phyloP scores from a whole-genome alignment of 106 monocot genomes.

The Platanthera guangdongensis region DNA sequence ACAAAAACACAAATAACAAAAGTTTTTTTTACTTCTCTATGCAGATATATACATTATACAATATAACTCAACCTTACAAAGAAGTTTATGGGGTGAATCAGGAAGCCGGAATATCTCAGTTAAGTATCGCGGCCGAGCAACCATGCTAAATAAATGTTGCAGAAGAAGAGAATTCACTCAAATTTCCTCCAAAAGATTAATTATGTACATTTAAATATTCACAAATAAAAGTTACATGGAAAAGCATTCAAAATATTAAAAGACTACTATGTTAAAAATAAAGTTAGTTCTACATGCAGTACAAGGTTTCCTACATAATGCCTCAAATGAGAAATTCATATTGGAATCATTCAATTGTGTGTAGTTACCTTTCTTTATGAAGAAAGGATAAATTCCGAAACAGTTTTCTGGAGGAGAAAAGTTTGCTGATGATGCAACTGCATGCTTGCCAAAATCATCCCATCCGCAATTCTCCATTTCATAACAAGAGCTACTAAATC shows the following conservation, averaged over 20 bases:
- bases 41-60: neutral
- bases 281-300: neutral
- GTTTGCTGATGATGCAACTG: slow-evolving; percentile 7
- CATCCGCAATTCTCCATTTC: slow-evolving; percentile 71
- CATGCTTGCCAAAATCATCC: slow-evolving; percentile 22
- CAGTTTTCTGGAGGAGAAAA: slow-evolving; percentile 17
- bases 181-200: neutral
- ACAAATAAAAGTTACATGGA: neutral
- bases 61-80: neutral
- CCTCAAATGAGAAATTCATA: neutral
- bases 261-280: neutral
- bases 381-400: slow-evolving; percentile 83
- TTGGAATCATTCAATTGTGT: neutral
- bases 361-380: slow-evolving; percentile 57
- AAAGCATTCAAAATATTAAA: slow-evolving; percentile 1
- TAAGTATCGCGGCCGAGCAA: neutral
- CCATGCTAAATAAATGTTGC: neutral
- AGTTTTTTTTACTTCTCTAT: neutral
- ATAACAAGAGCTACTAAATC: slow-evolving; percentile 8
- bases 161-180: neutral
- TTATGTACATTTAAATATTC: neutral
- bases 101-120: neutral
- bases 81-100: neutral
- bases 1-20: neutral
- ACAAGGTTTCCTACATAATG: neutral